These are phyloP conservation scores for Fusarium sp. DNA, from an alignment of 2,329 filamentous ascomycete genomes.

Conservation along the genomic window DNA sequence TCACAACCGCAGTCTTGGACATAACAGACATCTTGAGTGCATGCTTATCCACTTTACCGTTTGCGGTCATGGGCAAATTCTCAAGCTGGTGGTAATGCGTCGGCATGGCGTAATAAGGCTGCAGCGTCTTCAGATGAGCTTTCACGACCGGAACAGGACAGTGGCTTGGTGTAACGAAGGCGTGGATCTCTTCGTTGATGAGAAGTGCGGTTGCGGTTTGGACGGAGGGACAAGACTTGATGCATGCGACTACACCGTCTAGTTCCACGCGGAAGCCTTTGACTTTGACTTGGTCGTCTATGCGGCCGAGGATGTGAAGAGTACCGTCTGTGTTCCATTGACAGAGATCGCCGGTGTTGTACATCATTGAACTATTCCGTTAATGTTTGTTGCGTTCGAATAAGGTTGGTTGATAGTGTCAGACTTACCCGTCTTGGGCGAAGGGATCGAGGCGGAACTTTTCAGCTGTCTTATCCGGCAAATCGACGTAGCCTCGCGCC, in stretches of 20 bases:
- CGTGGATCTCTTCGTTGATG: conserved; percentile 61
- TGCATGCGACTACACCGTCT: conserved; percentile 64
- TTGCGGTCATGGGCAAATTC: conserved; percentile 62
- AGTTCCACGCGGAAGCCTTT: conserved; percentile 72
- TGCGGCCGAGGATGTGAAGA: conserved; percentile 66
- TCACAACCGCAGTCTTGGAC: not conserved
- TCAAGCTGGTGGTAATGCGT: conserved; percentile 57
- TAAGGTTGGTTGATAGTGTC: not conserved
- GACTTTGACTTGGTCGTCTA: conserved; percentile 71
- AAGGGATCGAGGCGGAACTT: conserved; percentile 65
- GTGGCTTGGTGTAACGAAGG: conserved; percentile 58
- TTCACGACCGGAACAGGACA: conserved; percentile 54
- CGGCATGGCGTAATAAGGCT: conserved; percentile 68
- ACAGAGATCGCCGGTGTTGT: conserved; percentile 70
- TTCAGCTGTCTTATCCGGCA: conserved; percentile 62
- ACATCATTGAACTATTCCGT: conserved; percentile 58
- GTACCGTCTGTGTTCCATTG: conserved; percentile 64
- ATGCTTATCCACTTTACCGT: conserved; percentile 68
- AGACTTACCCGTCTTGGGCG: conserved; percentile 59
- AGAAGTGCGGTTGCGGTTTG: conserved; percentile 60
- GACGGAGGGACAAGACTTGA: conserved; percentile 59
- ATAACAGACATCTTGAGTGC: conserved; percentile 47
- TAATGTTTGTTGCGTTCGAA: not conserved
- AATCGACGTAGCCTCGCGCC: conserved; percentile 65
- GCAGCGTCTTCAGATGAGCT: conserved; percentile 54